These are phyloP conservation scores for Canavalia gladiata DNA, from an alignment of 306 rosid genomes.

Conservation along the genomic window DNA sequence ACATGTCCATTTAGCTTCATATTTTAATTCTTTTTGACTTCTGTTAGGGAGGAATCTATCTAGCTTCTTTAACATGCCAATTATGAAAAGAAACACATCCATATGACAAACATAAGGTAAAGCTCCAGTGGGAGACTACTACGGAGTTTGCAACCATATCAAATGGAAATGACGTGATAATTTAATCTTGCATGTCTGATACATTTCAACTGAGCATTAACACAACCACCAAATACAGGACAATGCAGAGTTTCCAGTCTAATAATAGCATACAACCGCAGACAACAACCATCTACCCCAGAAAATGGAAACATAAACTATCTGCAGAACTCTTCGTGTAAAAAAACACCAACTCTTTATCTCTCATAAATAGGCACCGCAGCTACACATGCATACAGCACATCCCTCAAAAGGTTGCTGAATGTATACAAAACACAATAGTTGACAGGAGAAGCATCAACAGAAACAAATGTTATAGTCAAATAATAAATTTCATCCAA, in stretches of 20 bases:
- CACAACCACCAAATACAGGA: neutral
- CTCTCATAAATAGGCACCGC: neutral
- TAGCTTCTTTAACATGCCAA: constrained; percentile 32
- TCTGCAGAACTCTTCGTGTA: constrained; percentile 10
- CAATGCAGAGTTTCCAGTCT: constrained; percentile 23
- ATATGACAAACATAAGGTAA: neutral
- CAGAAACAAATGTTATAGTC: neutral
- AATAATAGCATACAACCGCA: constrained; percentile 18
- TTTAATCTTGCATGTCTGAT: neutral
- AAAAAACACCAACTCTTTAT: neutral
- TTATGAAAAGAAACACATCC: neutral
- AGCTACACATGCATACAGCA: neutral
- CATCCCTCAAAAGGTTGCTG: neutral
- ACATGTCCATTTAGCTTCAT: constrained; percentile 25
- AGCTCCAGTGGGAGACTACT: neutral
- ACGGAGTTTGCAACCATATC: constrained; percentile 1
- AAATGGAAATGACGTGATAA: constrained; percentile 7
- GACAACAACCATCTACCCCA: constrained; percentile 5
- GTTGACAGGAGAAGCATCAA: neutral
- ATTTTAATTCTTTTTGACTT: neutral
- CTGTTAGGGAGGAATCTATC: constrained; percentile 29
- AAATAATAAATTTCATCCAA: neutral
- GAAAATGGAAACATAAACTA: constrained; percentile 10
- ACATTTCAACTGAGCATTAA: neutral
- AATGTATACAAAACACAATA: constrained; percentile 10